Evolutionary conservation across 768 basidiomycete species (phyloP), one percentile per base, ranked within the genome.

Genomic region (Boletus reticulatus): DNA sequence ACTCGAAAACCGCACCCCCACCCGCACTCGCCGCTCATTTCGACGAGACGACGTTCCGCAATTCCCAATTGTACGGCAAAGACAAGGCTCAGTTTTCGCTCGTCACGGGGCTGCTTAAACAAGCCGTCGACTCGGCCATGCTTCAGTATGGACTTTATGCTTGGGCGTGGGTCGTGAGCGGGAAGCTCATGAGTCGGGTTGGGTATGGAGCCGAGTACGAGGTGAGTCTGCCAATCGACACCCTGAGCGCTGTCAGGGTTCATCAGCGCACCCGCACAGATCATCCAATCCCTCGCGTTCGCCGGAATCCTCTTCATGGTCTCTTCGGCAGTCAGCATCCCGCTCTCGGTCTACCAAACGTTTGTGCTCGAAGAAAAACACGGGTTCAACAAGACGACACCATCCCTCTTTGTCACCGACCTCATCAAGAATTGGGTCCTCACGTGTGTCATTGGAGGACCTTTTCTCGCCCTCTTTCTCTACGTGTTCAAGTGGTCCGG

Each of bases 311-410:
- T 96, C 42, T 85, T 82, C 63, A 69, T 89, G 54, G 51, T 84
- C 39, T 87, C 88, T 3, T 80, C 84, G 0, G 68, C 91, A 29
- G 85, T 92, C 3, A 76, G 81, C 9, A 75, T 94, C 12, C 94
- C 96, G 19, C 75, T 93, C 41, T 84, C 82, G 32, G 76, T 87
- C 22, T 98, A 97, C 75, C 81, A 85, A 57, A 97, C 93, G 4
- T 99, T 99, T 67, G 89, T 94, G 6, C 78, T 98, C 38, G 97
- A 98, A 73, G 89, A 96, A 68, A 89, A 87, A 60, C 93, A 97
- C 60, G 95, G 95, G 1, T 98, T 98, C 80, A 99, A 98, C 81
- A 97, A 98, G 75, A 94, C 86, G 6, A 92, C 94, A 0, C 82
- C 84, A 1, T 63, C 64, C 16, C 75, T 95, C 4, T 98, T 92